A percentile compares a stretch with the other conserved stretches of the same genome.
These are phyloP conservation scores for Camellia japonica DNA, from an alignment of 148 eudicot genomes.

Conservation along the genomic window DNA sequence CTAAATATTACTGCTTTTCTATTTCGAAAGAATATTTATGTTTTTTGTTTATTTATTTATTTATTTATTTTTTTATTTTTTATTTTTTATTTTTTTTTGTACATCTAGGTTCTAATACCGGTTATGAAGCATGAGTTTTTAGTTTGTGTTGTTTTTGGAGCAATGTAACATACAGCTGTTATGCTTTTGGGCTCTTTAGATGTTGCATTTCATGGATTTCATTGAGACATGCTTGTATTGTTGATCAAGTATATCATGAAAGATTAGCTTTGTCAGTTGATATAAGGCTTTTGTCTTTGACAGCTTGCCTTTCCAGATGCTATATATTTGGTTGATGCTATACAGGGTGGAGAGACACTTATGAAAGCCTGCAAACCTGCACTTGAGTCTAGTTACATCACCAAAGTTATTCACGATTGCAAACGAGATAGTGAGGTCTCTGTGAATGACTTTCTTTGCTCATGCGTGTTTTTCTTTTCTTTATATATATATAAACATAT, in stretches of 20 bases:
- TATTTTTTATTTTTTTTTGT: neutral
- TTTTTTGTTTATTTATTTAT: too few relatives aligned
- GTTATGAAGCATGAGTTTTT: neutral
- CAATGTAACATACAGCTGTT: neutral
- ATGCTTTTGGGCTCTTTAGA: neutral
- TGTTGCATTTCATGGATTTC: neutral
- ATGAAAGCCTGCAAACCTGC: constrained; percentile 94
- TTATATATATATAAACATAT: neutral
- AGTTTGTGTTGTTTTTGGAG: neutral
- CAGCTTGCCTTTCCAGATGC: constrained; percentile 96
- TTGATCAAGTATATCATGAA: neutral
- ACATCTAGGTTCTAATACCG: neutral
- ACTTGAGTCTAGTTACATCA: constrained; percentile 77
- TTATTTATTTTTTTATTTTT: neutral
- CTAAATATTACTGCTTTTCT: neutral
- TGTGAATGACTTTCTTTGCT: constrained; percentile 19
- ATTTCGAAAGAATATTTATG: neutral
- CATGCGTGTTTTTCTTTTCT: neutral
- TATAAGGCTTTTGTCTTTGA: constrained; percentile 12
- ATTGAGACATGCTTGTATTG: neutral
- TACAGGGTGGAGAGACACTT: constrained; percentile 70
- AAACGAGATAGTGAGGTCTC: constrained; percentile 96
- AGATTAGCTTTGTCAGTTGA: neutral
- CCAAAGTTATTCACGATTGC: constrained; percentile 95
- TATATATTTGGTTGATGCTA: constrained; percentile 85